Base-by-base conservation (phyloP, 2,329 filamentous ascomycete species). In the Aspergillus ruber region DNA sequence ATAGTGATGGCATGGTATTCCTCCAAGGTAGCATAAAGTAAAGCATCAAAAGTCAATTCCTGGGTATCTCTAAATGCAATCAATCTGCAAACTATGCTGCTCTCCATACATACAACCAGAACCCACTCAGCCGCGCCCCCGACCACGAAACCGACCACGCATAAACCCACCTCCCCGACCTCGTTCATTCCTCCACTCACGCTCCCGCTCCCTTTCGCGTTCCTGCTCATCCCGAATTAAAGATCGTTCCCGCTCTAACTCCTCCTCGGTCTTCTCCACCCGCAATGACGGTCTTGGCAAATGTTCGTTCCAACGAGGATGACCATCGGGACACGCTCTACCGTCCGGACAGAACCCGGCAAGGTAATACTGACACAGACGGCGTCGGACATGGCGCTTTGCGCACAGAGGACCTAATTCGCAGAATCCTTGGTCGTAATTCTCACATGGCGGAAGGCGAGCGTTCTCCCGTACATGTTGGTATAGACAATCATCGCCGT, bases 401-500 rank as follows among this genome's bases (percentile, higher is more conserved):
- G 85, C 83, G 69, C 93, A 98, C 50, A 81, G 73, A 1, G 90
- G 90, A 0, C 93, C 93, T 8, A 97, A 78, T 15, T 89, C 88
- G 62, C 93, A 98, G 74, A 97, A 97, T 2, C 93, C 93, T 57
- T 86, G 84, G 52, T 96, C 90, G 74, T 96, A 98, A 70, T 94
- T 88, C 54, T 89, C 88, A 60, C 90, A 95, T 1, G 87, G 83
- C 21, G 83, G 88, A 58, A 88, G 74, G 62, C 88, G 84, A 51
- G 85, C 83, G 65, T 88, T 80, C 43, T 90, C 86, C 60, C 93
- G 88, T 60, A 94, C 86, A 71, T 95, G 89, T 42, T 95, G 82
- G 67, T 95, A 95, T 4, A 95, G 76, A 64, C 93, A 98, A 72
- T 98, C 93, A 69, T 97, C 91, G 56, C 91, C 93, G 71, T 96